These are phyloP conservation scores for Ascobolus immersus DNA, from an alignment of 495 filamentous ascomycete genomes.

Conservation along the genomic window DNA sequence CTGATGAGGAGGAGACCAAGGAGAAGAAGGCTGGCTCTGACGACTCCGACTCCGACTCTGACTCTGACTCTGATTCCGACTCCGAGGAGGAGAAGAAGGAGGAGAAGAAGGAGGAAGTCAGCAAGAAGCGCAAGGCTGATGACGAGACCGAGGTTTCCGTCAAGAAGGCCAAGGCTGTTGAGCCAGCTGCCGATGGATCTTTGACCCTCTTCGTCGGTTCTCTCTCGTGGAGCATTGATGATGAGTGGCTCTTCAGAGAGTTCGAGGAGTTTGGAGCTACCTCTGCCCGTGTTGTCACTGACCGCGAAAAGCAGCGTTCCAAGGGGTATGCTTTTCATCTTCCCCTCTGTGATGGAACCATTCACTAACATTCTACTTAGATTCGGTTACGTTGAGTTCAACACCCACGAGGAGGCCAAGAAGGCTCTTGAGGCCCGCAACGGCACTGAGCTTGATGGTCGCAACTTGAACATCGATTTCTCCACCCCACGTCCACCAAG, in stretches of 20 bases:
- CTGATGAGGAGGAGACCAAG: slow-evolving; percentile 21
- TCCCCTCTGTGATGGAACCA: not conserved
- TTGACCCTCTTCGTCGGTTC: slow-evolving; percentile 77
- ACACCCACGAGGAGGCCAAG: slow-evolving; percentile 36
- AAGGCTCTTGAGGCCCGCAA: slow-evolving; percentile 63
- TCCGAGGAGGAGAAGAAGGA: slow-evolving; percentile 21
- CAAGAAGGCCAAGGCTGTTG: slow-evolving; percentile 71
- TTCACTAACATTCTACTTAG: slow-evolving; percentile 18
- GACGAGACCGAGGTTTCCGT: slow-evolving; percentile 27
- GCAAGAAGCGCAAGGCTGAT: slow-evolving; percentile 83
- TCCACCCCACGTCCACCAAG: slow-evolving; percentile 39
- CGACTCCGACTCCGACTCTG: slow-evolving; percentile 18
- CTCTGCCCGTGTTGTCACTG: slow-evolving; percentile 53
- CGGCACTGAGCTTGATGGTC: slow-evolving; percentile 57
- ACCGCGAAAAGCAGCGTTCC: slow-evolving; percentile 58
- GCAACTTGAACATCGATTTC: slow-evolving; percentile 72
- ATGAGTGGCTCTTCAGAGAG: slow-evolving; percentile 65
- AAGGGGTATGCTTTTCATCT: slow-evolving; percentile 36
- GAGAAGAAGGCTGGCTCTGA: slow-evolving; percentile 25
- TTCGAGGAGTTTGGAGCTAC: slow-evolving; percentile 68
- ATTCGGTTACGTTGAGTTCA: slow-evolving; percentile 91
- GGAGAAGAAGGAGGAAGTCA: slow-evolving; percentile 22
- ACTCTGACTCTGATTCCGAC: slow-evolving; percentile 18
- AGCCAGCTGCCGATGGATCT: slow-evolving; percentile 24
- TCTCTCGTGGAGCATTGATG: slow-evolving; percentile 84